Conservation (phyloP, 768 basidiomycete species). For the Atractiella rhizophila region DNA sequence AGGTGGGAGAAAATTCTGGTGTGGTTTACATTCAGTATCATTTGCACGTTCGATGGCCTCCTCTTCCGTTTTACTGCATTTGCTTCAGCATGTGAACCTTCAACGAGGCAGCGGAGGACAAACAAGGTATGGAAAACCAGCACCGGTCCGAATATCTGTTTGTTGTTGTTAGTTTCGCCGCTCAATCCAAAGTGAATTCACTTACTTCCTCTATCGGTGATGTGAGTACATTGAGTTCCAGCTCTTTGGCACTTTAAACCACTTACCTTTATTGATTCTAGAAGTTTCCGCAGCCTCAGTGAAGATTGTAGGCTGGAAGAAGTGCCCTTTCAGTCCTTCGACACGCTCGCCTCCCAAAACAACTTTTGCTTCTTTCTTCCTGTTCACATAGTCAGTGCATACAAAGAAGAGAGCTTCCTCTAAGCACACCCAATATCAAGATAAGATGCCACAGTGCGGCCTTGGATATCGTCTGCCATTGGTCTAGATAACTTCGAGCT, state of each 20-base stretch:
- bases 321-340: constrained; percentile 1
- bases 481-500: too few species aligned
- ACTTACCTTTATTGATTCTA: constrained; percentile 52
- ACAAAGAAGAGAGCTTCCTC: too few species aligned
- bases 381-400: background rate
- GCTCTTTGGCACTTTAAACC: too few species aligned
- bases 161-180: constrained; percentile 11
- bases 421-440: too few species aligned
- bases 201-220: too few species aligned
- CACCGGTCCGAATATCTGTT: constrained; percentile 22
- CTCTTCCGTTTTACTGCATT: constrained; percentile 19
- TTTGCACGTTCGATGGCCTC: constrained; percentile 33
- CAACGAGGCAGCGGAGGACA: too few species aligned
- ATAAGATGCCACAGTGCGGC: background rate
- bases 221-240: too few species aligned
- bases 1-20: too few species aligned
- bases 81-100: background rate
- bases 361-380: constrained; percentile 3
- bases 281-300: constrained; percentile 38
- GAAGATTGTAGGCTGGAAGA: constrained; percentile 27
- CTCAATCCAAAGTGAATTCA: too few species aligned
- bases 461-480: constrained; percentile 4
- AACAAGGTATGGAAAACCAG: constrained; percentile 49
- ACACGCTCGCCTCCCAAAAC: background rate
- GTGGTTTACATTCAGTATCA: constrained; percentile 29